phyloP scores from a whole-genome alignment of 2,329 filamentous ascomycete species.

The Exserohilum turcica region DNA sequence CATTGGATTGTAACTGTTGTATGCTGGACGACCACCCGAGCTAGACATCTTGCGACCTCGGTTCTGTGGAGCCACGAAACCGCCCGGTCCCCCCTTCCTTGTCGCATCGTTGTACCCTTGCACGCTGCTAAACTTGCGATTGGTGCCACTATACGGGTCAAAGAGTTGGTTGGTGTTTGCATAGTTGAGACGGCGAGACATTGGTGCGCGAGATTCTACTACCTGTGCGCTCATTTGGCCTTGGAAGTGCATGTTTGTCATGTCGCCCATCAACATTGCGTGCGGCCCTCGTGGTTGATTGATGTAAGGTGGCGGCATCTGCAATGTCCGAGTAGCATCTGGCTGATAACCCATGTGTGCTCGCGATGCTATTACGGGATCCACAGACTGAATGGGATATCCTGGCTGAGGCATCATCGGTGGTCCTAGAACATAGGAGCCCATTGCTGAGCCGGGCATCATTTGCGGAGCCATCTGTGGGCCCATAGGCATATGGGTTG shows the following conservation, averaged over 20 bases:
- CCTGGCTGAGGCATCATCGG: slow-evolving; percentile 13
- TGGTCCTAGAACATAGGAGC: slow-evolving; percentile 21
- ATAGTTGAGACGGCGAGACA: slow-evolving; percentile 10
- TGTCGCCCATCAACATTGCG: slow-evolving; percentile 29
- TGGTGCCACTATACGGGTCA: slow-evolving; percentile 9
- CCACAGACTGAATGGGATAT: slow-evolving; percentile 17
- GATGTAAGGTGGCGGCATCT: slow-evolving; percentile 20
- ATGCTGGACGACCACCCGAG: slow-evolving; percentile 13
- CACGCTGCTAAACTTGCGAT: slow-evolving; percentile 24
- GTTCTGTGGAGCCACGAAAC: slow-evolving; percentile 16
- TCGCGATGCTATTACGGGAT: slow-evolving; percentile 14
- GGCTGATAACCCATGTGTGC: slow-evolving; percentile 18
- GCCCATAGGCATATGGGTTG: slow-evolving; percentile 17
- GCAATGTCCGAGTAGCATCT: slow-evolving; percentile 12
- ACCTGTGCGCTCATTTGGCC: slow-evolving; percentile 12
- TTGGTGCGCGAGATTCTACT: slow-evolving; percentile 13
- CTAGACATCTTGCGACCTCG: slow-evolving; percentile 32
- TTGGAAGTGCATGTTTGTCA: slow-evolving; percentile 35
- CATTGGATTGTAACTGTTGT: slow-evolving; percentile 18
- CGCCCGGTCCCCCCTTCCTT: slow-evolving; percentile 20
- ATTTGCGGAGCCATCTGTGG: slow-evolving; percentile 15
- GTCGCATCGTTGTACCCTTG: slow-evolving; percentile 12
- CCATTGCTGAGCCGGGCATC: slow-evolving; percentile 11
- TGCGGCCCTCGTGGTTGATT: slow-evolving; percentile 15
- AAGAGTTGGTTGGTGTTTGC: slow-evolving; percentile 21